Evolutionary conservation across 106 monocot genomes (phyloP), one percentile per base, ranked within the genome.

Genomic region (Dendrobium chrysotoxum): DNA sequence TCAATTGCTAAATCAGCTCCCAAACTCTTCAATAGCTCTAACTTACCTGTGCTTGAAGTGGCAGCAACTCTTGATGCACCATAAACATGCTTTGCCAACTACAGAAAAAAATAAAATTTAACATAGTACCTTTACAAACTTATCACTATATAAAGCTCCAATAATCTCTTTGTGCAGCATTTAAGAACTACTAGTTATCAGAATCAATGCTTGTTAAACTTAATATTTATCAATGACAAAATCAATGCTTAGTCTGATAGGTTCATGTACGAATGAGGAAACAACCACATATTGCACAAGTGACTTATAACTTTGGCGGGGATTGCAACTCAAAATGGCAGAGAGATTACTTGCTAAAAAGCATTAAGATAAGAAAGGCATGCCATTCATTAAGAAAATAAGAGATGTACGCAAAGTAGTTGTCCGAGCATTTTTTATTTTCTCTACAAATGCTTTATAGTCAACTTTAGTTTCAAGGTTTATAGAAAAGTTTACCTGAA

Each of bases 1-100:
- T 97, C 97, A 21, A 94, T 97, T 21, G 92, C 89, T 28, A 94
- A 82, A 86, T 97, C 97, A 79, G 86, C 94, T 67, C 97, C 97
- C 28, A 97, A 85, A 79, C 94, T 97, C 86, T 89, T 92, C 46
- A 97, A 54, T 16, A 97, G 80, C 42, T 94, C 94, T 75, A 97
- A 75, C 72, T 97, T 97, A 25, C 79, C 84, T 0, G 97, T 92
- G 75, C 97, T 94, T 30, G 97, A 75, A 57, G 97, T 97, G 72
- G 97, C 94, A 6, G 94, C 94, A 75, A 97, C 90, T 86, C 72
- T 94, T 42, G 94, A 91, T 44, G 97, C 92, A 38, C 94, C 97
- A 81, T 75, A 94, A 23, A 97, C 94, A 10, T 92, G 86, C 82
- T 97, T 97, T 17, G 94, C 97, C 77, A 97, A 77, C 96, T 96